Evolutionary conservation across 176 grass and related monocot species (phyloP).

Genomic region (Bothriochloa decipiens): DNA sequence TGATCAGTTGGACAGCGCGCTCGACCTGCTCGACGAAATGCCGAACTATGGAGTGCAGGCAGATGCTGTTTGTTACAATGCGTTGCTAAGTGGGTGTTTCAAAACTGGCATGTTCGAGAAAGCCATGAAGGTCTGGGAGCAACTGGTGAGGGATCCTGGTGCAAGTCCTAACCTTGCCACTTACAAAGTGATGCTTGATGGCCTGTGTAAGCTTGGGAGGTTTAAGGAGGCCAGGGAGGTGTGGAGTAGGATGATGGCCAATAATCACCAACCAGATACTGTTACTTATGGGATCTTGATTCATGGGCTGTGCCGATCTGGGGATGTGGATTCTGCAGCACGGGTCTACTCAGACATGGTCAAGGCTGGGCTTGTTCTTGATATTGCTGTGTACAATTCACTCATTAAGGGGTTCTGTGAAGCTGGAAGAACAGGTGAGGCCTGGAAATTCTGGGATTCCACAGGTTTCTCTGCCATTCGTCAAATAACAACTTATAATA

Average conservation of each 20-base stretch:
- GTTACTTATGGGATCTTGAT: slow-evolving; percentile 80
- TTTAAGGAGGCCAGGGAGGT: slow-evolving; percentile 66
- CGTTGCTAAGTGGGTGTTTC: slow-evolving; percentile 67
- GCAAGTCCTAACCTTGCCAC: slow-evolving; percentile 64
- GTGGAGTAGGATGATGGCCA: slow-evolving; percentile 80
- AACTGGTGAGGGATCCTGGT: slow-evolving; percentile 53
- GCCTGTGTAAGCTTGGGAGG: slow-evolving; percentile 73
- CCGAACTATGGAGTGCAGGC: slow-evolving; percentile 47
- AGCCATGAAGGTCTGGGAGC: slow-evolving; percentile 79
- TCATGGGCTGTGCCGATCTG: slow-evolving; percentile 67
- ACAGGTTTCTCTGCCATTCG: slow-evolving; percentile 42
- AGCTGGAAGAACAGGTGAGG: slow-evolving; percentile 47
- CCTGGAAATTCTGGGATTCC: slow-evolving; percentile 69
- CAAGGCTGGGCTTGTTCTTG: slow-evolving; percentile 66
- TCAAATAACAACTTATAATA: slow-evolving; percentile 72
- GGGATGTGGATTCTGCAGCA: slow-evolving; percentile 65
- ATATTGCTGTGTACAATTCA: slow-evolving; percentile 70
- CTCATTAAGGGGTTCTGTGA: slow-evolving; percentile 75
- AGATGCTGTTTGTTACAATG: slow-evolving; percentile 80
- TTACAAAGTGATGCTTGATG: slow-evolving; percentile 87
- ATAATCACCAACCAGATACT: slow-evolving; percentile 61
- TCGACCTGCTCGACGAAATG: slow-evolving; percentile 93
- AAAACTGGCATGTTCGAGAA: slow-evolving; percentile 53
- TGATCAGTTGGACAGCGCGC: slow-evolving; percentile 39
- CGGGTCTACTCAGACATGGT: slow-evolving; percentile 75